Conservation (phyloP, 139 green algal species). For the Microglena sp. region DNA sequence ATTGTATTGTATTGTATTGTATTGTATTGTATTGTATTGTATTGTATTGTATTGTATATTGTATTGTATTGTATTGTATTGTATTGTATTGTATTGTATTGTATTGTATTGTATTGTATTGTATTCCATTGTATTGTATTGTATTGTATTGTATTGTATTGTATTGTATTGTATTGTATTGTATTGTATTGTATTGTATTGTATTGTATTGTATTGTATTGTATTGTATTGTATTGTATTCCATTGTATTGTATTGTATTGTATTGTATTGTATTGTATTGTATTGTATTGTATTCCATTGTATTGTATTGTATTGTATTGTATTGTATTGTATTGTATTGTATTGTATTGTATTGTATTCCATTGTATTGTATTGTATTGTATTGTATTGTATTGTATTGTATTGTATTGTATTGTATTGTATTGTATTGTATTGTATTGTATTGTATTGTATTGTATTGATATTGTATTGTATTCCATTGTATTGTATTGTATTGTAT, state of each 20-base stretch:
- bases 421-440: slow-evolving; percentile 5
- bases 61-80: slow-evolving; percentile 3
- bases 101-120: slow-evolving; percentile 5
- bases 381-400: slow-evolving; percentile 5
- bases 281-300: slow-evolving; percentile 3
- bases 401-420: slow-evolving; percentile 5
- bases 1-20: slow-evolving; percentile 5
- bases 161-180: slow-evolving; percentile 5
- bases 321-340: slow-evolving; percentile 5
- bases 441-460: slow-evolving; percentile 5
- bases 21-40: slow-evolving; percentile 5
- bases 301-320: slow-evolving; percentile 5
- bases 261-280: slow-evolving; percentile 5
- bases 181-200: slow-evolving; percentile 4
- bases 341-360: slow-evolving; percentile 5
- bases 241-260: slow-evolving; percentile 3
- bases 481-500: slow-evolving; percentile 5
- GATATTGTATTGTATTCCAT: too few relatives aligned
- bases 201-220: slow-evolving; percentile 5
- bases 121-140: slow-evolving; percentile 3
- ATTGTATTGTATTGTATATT: slow-evolving; percentile 3
- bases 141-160: slow-evolving; percentile 5
- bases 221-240: neutral
- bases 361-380: slow-evolving; percentile 3
- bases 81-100: slow-evolving; percentile 5